These are phyloP conservation scores for Cladophialophora chaetospira DNA, from an alignment of 2,329 filamentous ascomycete genomes.

Conservation along the genomic window DNA sequence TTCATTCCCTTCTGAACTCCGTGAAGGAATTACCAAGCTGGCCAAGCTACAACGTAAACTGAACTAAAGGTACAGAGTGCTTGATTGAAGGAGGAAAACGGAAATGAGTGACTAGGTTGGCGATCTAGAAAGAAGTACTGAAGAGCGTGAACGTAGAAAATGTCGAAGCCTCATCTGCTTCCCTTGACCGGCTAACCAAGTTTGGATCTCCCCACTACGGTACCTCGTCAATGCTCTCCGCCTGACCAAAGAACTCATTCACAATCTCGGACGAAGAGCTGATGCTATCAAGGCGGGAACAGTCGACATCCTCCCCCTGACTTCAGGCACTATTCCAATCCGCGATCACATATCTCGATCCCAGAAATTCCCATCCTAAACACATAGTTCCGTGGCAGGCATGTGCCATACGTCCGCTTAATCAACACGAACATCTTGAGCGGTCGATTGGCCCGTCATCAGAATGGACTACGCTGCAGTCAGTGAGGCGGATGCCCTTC, in stretches of 20 bases:
- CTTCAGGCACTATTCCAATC: background rate
- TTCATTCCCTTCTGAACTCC: constrained; percentile 21
- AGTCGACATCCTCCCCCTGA: background rate
- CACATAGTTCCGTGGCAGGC: background rate
- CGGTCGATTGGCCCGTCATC: constrained; percentile 8
- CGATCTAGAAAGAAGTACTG: background rate
- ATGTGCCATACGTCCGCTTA: constrained; percentile 12
- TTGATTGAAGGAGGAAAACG: background rate
- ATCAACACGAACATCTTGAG: constrained; percentile 4
- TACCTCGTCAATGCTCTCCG: background rate
- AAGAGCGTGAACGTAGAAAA: background rate
- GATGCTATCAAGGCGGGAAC: background rate
- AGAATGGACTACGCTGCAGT: constrained; percentile 68
- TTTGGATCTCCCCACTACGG: background rate
- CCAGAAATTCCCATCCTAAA: too few species aligned
- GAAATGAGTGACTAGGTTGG: background rate
- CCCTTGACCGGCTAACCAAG: background rate
- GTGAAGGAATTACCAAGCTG: background rate
- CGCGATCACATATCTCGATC: background rate
- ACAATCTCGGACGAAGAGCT: background rate
- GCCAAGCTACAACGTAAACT: background rate
- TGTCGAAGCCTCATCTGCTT: background rate
- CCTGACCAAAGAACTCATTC: background rate
- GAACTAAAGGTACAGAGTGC: background rate
- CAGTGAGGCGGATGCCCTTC: constrained; percentile 60